Conservation (phyloP, 73 alveolate species). For the Tetrahymena malaccensis region DNA sequence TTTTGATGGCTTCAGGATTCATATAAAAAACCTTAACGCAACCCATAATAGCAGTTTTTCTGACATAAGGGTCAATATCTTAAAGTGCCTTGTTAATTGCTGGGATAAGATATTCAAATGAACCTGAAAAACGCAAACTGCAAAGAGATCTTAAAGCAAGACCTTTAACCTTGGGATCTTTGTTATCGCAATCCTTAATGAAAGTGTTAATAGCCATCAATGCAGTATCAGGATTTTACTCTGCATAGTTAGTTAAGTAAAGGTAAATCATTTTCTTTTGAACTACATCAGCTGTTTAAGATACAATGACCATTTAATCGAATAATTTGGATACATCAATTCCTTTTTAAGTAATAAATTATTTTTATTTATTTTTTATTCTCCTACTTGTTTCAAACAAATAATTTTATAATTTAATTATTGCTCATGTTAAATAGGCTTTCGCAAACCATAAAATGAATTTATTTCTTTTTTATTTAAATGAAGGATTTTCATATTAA, state of each 20-base stretch:
- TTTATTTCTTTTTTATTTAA: too few relatives aligned
- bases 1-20: slow-evolving; percentile 23
- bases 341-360: background rate
- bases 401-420: too few relatives aligned
- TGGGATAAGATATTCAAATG: slow-evolving; percentile 74
- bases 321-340: slow-evolving; percentile 89
- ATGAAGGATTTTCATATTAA: background rate
- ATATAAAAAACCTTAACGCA: slow-evolving; percentile 84
- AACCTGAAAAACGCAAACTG: slow-evolving; percentile 87
- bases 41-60: slow-evolving; percentile 96
- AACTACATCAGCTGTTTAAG: slow-evolving; percentile 91
- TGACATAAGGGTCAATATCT: slow-evolving; percentile 98
- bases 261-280: slow-evolving; percentile 96
- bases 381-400: background rate
- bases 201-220: slow-evolving; percentile 94
- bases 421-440: too few relatives aligned
- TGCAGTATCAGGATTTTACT: slow-evolving; percentile 84
- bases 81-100: slow-evolving; percentile 86
- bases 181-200: slow-evolving; percentile 84
- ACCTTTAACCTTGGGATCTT: slow-evolving; percentile 93
- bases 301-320: slow-evolving; percentile 93
- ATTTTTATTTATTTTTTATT: too few relatives aligned
- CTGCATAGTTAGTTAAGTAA: slow-evolving; percentile 92
- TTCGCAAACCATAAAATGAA: too few relatives aligned
- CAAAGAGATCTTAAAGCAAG: slow-evolving; percentile 94